Percentiles rank a stretch among this genome's conserved stretches.
phyloP scores from a whole-genome alignment of 1,284 basidiomycete species.

The Puccinia hordei region DNA sequence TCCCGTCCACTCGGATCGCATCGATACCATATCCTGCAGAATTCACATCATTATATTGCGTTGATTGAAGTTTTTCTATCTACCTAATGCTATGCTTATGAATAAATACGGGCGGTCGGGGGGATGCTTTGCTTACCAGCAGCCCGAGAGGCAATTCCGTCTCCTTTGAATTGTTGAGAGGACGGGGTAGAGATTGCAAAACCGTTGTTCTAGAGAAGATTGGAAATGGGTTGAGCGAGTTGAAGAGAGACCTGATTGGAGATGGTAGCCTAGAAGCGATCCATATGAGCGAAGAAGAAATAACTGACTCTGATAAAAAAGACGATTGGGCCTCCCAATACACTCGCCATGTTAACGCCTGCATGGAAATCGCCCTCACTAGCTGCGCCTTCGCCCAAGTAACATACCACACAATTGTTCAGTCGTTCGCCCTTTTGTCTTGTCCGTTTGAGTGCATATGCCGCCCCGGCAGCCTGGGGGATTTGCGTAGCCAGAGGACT shows the following conservation, averaged over 20 bases:
- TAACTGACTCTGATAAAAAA: constrained; percentile 54
- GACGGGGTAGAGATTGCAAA: constrained; percentile 93
- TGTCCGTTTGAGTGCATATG: constrained; percentile 80
- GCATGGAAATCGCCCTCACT: constrained; percentile 66
- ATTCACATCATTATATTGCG: background rate
- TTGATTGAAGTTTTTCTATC: background rate
- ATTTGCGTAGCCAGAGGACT: constrained; percentile 93
- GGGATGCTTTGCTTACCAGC: constrained; percentile 62
- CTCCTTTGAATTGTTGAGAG: constrained; percentile 84
- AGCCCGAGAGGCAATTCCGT: constrained; percentile 88
- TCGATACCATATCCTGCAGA: constrained; percentile 44
- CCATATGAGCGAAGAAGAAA: constrained; percentile 59
- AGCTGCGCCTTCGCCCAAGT: constrained; percentile 74
- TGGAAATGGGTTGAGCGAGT: constrained; percentile 67
- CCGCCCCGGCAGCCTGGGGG: constrained; percentile 91
- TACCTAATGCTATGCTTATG: background rate
- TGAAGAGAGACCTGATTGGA: constrained; percentile 75
- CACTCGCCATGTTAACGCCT: constrained; percentile 63
- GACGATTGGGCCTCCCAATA: constrained; percentile 60
- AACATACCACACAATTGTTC: constrained; percentile 74
- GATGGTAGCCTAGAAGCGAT: constrained; percentile 67
- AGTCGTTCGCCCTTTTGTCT: constrained; percentile 65
- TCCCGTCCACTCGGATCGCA: constrained; percentile 75
- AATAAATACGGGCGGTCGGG: background rate
- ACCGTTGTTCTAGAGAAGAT: constrained; percentile 78